Conservation (phyloP, 257 asterid genomes). For the Primulina huaijiensis region DNA sequence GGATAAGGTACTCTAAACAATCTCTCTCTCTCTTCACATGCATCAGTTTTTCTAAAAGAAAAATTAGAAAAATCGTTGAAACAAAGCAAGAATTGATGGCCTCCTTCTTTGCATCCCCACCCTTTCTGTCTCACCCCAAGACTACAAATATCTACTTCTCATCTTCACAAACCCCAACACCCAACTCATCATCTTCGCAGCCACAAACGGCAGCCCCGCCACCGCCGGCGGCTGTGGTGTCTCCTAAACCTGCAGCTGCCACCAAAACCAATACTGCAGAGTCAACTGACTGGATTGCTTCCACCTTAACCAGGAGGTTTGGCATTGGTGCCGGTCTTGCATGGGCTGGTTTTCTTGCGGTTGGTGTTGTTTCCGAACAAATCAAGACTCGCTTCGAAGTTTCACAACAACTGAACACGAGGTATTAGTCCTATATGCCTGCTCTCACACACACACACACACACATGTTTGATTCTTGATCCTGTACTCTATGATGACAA, state of each 20-base stretch:
- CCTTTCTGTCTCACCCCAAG: constrained; percentile 49
- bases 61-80: not conserved
- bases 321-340: constrained; percentile 94
- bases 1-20: not conserved
- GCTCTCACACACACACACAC: no score
- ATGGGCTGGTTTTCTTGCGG: constrained; percentile 77
- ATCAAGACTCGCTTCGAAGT: constrained; percentile 81
- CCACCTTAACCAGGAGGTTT: constrained; percentile 67
- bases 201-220: constrained; percentile 37
- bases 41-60: no score
- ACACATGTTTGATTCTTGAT: not conserved
- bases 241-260: constrained; percentile 25
- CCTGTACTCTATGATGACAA: not conserved
- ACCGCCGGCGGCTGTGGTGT: constrained; percentile 20
- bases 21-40: not conserved
- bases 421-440: constrained; percentile 30
- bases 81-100: constrained; percentile 39
- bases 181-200: constrained; percentile 35
- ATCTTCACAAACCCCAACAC: constrained; percentile 48
- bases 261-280: constrained; percentile 36
- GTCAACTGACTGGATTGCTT: constrained; percentile 83
- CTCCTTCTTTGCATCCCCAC: constrained; percentile 54
- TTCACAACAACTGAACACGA: constrained; percentile 59
- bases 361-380: constrained; percentile 84
- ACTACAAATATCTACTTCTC: constrained; percentile 44